These are phyloP conservation scores for Lentinula detonsa DNA, from an alignment of 768 basidiomycete genomes.

Conservation along the genomic window DNA sequence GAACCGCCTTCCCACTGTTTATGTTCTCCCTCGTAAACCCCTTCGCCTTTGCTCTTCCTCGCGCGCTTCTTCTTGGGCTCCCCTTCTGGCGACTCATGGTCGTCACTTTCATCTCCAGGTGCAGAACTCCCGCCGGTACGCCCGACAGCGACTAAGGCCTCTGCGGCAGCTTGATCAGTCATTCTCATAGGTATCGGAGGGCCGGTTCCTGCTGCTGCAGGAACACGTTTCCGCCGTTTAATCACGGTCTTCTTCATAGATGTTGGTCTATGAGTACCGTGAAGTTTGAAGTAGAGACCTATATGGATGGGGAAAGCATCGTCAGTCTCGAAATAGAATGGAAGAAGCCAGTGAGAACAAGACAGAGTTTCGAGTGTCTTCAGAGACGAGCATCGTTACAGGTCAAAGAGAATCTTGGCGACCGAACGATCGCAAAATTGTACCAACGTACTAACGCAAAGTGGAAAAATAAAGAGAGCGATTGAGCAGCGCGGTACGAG, in stretches of 20 bases:
- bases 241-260: slow-evolving; percentile 99
- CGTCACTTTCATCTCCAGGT: slow-evolving; percentile 37
- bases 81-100: slow-evolving; percentile 25
- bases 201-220: slow-evolving; percentile 65
- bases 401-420: neutral
- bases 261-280: slow-evolving; percentile 93
- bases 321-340: slow-evolving; percentile 2
- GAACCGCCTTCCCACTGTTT: slow-evolving; percentile 27
- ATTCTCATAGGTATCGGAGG: slow-evolving; percentile 30
- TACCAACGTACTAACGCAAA: neutral
- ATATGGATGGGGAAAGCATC: slow-evolving; percentile 15
- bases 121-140: slow-evolving; percentile 28
- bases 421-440: neutral
- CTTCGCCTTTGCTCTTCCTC: slow-evolving; percentile 27
- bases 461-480: neutral
- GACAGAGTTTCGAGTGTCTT: neutral
- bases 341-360: slow-evolving; percentile 1
- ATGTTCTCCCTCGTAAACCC: slow-evolving; percentile 38
- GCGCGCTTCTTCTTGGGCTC: slow-evolving; percentile 56
- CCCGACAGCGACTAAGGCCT: slow-evolving; percentile 81
- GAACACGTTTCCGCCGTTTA: slow-evolving; percentile 95
- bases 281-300: slow-evolving; percentile 98
- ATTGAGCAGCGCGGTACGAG: neutral
- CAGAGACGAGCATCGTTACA: neutral
- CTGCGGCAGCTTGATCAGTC: slow-evolving; percentile 85